phyloP scores from a whole-genome alignment of 2,329 filamentous ascomycete species.

The Alternaria panax region DNA sequence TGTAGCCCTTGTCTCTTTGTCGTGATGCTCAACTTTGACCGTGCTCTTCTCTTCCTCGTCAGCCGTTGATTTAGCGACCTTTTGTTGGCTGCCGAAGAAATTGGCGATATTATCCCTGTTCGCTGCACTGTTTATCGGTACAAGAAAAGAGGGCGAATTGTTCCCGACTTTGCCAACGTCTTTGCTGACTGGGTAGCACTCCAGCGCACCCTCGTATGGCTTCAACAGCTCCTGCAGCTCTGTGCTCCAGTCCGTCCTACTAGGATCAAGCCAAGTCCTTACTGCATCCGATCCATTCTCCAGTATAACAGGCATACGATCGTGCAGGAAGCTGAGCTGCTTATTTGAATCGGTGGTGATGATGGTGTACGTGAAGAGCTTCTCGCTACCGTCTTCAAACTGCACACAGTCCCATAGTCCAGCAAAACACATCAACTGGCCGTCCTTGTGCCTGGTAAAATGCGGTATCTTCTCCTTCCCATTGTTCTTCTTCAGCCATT shows the following conservation, averaged over 20 bases:
- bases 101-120: conserved; percentile 95
- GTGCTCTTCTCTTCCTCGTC: conserved; percentile 34
- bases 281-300: conserved; percentile 76
- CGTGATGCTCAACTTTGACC: conserved; percentile 48
- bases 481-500: conserved; percentile 85
- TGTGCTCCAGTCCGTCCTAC: conserved; percentile 73
- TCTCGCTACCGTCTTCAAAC: conserved; percentile 75
- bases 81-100: conserved; percentile 75
- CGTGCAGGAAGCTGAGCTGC: conserved; percentile 85
- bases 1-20: conserved; percentile 53
- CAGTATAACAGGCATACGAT: conserved; percentile 94
- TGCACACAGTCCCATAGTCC: conserved; percentile 90
- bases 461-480: conserved; percentile 84
- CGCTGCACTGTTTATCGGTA: conserved; percentile 82
- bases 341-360: conserved; percentile 89
- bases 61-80: conserved; percentile 35
- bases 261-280: conserved; percentile 79
- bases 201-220: conserved; percentile 79
- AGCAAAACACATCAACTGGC: conserved; percentile 84
- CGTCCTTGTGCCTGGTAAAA: conserved; percentile 82
- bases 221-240: conserved; percentile 81
- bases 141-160: conserved; percentile 81
- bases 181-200: conserved; percentile 84
- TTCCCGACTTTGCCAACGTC: conserved; percentile 96
- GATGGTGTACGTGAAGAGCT: conserved; percentile 87